Conservation (phyloP, 352 stramenopile species). For the Blastocystis sp. region DNA sequence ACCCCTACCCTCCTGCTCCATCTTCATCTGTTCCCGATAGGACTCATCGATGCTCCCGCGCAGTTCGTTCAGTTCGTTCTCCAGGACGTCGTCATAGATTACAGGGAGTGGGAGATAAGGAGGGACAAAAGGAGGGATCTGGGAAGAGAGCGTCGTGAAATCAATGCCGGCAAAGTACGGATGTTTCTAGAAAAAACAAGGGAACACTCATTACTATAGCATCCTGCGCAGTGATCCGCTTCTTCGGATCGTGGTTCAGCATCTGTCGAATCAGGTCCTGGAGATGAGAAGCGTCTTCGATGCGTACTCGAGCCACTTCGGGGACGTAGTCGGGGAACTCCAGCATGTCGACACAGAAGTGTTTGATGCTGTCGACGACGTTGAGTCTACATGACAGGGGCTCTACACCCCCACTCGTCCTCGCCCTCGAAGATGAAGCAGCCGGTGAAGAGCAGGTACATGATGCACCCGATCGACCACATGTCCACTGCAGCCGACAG, state of each 20-base stretch:
- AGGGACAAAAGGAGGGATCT: neutral
- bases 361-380: constrained; percentile 5
- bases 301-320: neutral
- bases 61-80: neutral
- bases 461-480: constrained; percentile 16
- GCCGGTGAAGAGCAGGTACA: constrained; percentile 25
- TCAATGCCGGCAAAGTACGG: constrained; percentile 42
- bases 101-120: constrained; percentile 1
- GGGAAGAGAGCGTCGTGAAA: neutral
- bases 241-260: neutral
- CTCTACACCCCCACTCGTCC: neutral
- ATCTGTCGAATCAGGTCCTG: constrained; percentile 4
- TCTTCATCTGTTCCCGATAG: neutral
- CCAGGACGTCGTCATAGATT: constrained; percentile 12
- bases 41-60: constrained; percentile 11
- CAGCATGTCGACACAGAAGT: neutral
- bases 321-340: neutral
- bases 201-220: neutral
- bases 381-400: neutral
- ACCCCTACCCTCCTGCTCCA: neutral
- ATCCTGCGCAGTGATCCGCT: neutral
- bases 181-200: neutral
- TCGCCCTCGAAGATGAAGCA: constrained; percentile 41
- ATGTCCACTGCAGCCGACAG: neutral
- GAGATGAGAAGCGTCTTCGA: neutral